Conservation (phyloP, 345 rosid genomes). For the Salix udensis region DNA sequence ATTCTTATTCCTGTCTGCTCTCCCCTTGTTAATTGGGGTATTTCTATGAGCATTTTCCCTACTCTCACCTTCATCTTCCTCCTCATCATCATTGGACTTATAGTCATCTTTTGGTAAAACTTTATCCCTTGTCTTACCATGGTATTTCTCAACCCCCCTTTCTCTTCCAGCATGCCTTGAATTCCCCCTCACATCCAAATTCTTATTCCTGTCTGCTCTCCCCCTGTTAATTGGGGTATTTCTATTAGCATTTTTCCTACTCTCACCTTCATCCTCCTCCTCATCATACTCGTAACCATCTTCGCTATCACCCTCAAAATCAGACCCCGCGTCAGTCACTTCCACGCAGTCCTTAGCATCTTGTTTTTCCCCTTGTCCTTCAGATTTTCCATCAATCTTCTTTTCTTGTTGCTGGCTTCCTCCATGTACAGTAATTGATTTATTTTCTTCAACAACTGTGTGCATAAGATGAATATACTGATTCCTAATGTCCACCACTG, state of each 20-base stretch:
- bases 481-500: conserved; percentile 49
- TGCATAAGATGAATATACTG: conserved; percentile 80
- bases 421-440: conserved; percentile 25
- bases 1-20: conserved; percentile 6
- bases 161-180: conserved; percentile 6
- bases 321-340: conserved; percentile 23
- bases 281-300: conserved; percentile 23
- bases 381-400: conserved; percentile 24
- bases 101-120: not conserved
- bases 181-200: conserved; percentile 3
- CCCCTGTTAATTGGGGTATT: not conserved
- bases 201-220: conserved; percentile 8
- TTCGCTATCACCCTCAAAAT: conserved; percentile 38
- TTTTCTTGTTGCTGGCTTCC: conserved; percentile 40
- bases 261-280: conserved; percentile 29
- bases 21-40: not conserved
- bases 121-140: not conserved
- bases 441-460: conserved; percentile 40
- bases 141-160: conserved; percentile 7
- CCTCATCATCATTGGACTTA: conserved; percentile 15
- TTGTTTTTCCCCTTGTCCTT: conserved; percentile 33
- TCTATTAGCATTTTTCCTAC: not conserved
- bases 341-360: conserved; percentile 22
- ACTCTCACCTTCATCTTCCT: conserved; percentile 27
- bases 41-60: conserved; percentile 5